A percentile compares a stretch with the other conserved stretches of the same genome.
Evolutionary conservation across 2,329 filamentous ascomycete species (phyloP).

Genomic region (Venturia carpophila): DNA sequence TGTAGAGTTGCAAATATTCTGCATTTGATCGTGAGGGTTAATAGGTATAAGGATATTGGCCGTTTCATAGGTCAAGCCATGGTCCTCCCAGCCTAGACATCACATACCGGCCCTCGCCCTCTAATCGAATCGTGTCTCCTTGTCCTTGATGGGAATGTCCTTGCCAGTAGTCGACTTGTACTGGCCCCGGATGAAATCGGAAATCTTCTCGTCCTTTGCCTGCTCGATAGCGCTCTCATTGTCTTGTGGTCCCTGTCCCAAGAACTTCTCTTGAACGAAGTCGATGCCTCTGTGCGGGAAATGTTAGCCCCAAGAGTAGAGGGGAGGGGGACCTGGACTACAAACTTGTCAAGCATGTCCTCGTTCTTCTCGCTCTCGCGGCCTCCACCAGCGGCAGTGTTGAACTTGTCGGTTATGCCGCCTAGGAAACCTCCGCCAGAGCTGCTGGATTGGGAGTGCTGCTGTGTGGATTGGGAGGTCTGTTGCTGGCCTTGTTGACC

Average conservation of each 20-base stretch:
- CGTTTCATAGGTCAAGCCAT: not conserved
- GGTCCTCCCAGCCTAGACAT: not conserved
- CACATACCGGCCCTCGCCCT: not conserved
- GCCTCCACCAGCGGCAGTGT: slow-evolving; percentile 64
- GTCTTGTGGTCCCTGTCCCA: slow-evolving; percentile 62
- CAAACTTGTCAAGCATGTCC: slow-evolving; percentile 69
- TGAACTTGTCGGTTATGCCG: slow-evolving; percentile 62
- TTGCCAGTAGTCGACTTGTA: slow-evolving; percentile 63
- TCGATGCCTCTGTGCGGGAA: slow-evolving; percentile 8
- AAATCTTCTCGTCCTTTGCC: slow-evolving; percentile 74
- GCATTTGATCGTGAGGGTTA: not conserved
- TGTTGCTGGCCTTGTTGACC: slow-evolving; percentile 2
- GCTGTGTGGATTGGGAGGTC: not conserved
- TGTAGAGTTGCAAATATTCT: not conserved
- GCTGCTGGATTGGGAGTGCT: slow-evolving; percentile 19
- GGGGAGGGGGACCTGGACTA: not conserved
- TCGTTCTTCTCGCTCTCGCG: slow-evolving; percentile 71
- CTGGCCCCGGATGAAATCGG: slow-evolving; percentile 60
- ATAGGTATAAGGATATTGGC: not conserved
- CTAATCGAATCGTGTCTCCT: slow-evolving; percentile 5
- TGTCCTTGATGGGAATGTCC: slow-evolving; percentile 13
- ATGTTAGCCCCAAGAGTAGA: not conserved
- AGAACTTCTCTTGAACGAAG: slow-evolving; percentile 61
- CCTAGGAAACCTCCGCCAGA: slow-evolving; percentile 43
- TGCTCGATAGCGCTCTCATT: slow-evolving; percentile 65